Evolutionary conservation across 192 early-diverging fungal genomes (phyloP).

Genomic region (Backusella psychrophila): DNA sequence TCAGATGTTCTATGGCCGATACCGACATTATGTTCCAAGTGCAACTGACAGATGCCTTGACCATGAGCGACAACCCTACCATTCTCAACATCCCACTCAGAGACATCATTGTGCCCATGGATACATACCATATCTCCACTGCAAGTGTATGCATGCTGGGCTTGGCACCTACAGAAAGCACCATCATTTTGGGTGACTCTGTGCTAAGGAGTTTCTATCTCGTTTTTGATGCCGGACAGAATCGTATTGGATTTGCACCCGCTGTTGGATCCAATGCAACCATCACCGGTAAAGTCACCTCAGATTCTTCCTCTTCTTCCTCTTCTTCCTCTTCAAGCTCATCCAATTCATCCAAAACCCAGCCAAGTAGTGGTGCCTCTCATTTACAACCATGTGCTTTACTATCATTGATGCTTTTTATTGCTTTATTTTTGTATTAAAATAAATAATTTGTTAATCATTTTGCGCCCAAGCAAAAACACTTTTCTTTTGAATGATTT

Average conservation of each 20-base stretch:
- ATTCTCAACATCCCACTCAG: conserved; percentile 2
- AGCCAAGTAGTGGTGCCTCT: not conserved
- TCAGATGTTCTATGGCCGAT: not conserved
- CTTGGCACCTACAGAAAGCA: not conserved
- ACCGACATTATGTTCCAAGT: not conserved
- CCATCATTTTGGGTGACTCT: conserved; percentile 22
- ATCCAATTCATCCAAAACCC: not conserved
- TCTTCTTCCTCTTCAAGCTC: not conserved
- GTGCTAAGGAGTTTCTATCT: conserved; percentile 15
- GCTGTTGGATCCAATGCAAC: not conserved
- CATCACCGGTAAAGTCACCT: not conserved
- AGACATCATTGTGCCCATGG: conserved; percentile 21
- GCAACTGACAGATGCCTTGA: not conserved
- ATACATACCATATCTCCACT: conserved; percentile 11
- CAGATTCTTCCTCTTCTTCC: not conserved
- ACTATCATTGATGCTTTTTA: not conserved
- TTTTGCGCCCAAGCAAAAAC: too few species aligned
- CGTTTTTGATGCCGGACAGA: conserved; percentile 17
- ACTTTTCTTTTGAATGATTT: too few species aligned
- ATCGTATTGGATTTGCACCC: conserved; percentile 24
- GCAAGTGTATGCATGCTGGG: conserved; percentile 19
- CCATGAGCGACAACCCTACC: not conserved
- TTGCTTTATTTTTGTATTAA: not conserved
- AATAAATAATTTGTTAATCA: not conserved
- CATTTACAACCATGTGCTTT: not conserved